Evolutionary conservation across 345 rosid species (phyloP).

Genomic region (Euphorbia lathyris): DNA sequence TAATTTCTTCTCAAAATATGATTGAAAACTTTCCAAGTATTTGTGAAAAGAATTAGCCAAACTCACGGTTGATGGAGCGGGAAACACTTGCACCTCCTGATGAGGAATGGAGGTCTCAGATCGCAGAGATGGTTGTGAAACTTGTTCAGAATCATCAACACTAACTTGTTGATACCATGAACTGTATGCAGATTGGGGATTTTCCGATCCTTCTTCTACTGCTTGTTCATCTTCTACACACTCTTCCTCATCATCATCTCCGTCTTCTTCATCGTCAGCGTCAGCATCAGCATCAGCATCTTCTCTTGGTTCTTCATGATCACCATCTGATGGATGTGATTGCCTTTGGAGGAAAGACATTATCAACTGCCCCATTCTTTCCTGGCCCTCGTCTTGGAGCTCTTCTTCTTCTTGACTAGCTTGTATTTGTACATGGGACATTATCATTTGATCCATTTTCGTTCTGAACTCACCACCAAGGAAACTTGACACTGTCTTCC

Average conservation of each 20-base stretch:
- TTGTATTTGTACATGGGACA: conserved; percentile 43
- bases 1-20: neutral
- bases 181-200: conserved; percentile 32
- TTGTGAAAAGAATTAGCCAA: neutral
- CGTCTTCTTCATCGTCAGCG: conserved; percentile 6
- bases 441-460: conserved; percentile 65
- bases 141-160: conserved; percentile 36
- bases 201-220: conserved; percentile 28
- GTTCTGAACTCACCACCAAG: conserved; percentile 65
- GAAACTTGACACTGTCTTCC: conserved; percentile 72
- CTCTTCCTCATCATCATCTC: conserved; percentile 18
- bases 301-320: conserved; percentile 13
- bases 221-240: conserved; percentile 25
- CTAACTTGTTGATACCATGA: conserved; percentile 47
- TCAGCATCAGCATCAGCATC: conserved; percentile 5
- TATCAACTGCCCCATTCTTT: conserved; percentile 32
- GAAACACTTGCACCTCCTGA: conserved; percentile 25
- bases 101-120: conserved; percentile 27
- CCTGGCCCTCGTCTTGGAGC: conserved; percentile 24
- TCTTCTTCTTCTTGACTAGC: conserved; percentile 24
- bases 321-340: conserved; percentile 5
- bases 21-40: neutral
- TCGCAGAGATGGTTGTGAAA: conserved; percentile 26
- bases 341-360: conserved; percentile 28
- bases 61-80: conserved; percentile 52